These are phyloP conservation scores for Myrica gale DNA, from an alignment of 306 rosid species.

Conservation along the genomic window DNA sequence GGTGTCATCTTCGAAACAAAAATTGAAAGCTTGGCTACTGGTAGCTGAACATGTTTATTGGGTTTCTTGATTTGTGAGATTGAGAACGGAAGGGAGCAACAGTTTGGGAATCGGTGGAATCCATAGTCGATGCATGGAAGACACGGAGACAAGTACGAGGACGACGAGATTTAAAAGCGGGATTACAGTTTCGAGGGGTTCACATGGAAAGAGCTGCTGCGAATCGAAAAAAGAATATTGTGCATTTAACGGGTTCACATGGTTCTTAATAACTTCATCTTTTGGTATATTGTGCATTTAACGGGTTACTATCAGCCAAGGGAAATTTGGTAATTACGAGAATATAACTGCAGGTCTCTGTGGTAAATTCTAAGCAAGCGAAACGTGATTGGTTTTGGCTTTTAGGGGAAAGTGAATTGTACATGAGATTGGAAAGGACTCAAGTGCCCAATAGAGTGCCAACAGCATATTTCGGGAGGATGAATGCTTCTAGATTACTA, in stretches of 20 bases:
- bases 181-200: conserved; percentile 15
- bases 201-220: conserved; percentile 29
- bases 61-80: background rate
- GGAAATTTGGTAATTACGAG: background rate
- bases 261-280: background rate
- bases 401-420: background rate
- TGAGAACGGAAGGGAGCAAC: conserved; percentile 6
- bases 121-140: conserved; percentile 21
- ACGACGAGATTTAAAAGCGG: background rate
- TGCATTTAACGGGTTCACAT: background rate
- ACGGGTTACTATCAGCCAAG: too few species aligned
- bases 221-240: background rate
- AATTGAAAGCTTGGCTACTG: background rate
- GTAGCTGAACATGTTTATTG: background rate
- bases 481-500: background rate
- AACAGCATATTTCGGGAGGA: conserved; percentile 18
- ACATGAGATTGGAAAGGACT: background rate
- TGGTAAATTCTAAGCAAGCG: background rate
- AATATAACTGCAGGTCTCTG: background rate
- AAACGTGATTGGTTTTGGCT: conserved; percentile 34
- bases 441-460: background rate
- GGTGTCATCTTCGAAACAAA: conserved; percentile 28
- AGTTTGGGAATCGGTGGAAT: background rate
- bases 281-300: conserved; percentile 1
- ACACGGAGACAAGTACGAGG: conserved; percentile 23